These are phyloP conservation scores for Annona cherimola DNA, from an alignment of 164 flowering plant species.

Conservation along the genomic window DNA sequence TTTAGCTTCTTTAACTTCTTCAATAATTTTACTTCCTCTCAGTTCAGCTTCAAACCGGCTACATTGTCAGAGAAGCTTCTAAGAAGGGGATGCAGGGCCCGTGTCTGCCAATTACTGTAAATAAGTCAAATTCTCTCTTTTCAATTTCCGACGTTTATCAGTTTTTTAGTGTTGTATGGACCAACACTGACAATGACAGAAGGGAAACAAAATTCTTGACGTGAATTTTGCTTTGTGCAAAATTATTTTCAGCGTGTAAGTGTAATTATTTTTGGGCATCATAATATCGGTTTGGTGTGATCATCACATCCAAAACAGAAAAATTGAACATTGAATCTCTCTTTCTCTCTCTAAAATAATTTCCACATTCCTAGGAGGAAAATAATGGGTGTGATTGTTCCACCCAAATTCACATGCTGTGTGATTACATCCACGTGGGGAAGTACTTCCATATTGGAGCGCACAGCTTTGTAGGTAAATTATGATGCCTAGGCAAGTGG, in stretches of 20 bases:
- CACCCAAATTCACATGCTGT: too few species aligned
- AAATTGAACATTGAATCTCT: not conserved
- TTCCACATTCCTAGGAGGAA: too few species aligned
- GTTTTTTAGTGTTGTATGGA: not conserved
- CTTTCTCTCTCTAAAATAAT: not conserved
- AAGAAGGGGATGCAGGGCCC: not conserved
- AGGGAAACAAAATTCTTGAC: not conserved
- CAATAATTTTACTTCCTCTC: constrained; percentile 4
- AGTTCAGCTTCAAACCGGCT: not conserved
- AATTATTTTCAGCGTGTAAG: too few species aligned
- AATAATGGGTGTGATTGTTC: too few species aligned
- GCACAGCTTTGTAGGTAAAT: too few species aligned
- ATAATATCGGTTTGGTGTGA: not conserved
- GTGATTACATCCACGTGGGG: too few species aligned
- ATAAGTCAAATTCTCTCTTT: not conserved
- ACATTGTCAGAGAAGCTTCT: not conserved
- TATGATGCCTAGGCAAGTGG: too few species aligned
- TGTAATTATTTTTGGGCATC: not conserved
- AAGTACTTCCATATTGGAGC: too few species aligned
- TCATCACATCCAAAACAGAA: not conserved
- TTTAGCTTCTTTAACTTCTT: not conserved
- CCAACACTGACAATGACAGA: not conserved
- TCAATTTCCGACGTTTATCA: not conserved
- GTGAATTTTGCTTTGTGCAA: not conserved
- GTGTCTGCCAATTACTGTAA: not conserved